A percentile compares a stretch with the other conserved stretches of the same genome.
Evolutionary conservation across 2,329 filamentous ascomycete species (phyloP).

Genomic region (Tympanopsis confertula): DNA sequence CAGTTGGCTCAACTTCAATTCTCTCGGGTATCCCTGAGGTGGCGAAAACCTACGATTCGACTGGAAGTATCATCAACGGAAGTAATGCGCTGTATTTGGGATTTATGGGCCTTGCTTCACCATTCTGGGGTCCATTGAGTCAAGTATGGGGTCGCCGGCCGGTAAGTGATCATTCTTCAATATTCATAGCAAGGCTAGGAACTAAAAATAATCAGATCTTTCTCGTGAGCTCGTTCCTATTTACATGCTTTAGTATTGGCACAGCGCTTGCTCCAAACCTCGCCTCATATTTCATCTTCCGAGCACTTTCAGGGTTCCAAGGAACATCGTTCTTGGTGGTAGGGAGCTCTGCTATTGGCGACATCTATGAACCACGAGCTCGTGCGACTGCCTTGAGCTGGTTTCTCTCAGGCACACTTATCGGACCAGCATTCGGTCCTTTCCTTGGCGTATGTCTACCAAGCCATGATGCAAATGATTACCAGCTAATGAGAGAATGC

Average conservation of each 20-base stretch:
- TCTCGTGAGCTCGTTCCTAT: constrained; percentile 32
- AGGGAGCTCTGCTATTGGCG: constrained; percentile 39
- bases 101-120: constrained; percentile 56
- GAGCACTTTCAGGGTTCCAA: constrained; percentile 45
- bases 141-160: constrained; percentile 40
- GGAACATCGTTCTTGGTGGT: constrained; percentile 44
- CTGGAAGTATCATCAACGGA: constrained; percentile 51
- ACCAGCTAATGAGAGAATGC: too few species aligned
- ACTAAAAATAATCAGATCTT: constrained; percentile 26
- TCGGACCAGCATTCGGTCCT: constrained; percentile 36
- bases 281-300: constrained; percentile 41
- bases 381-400: constrained; percentile 42
- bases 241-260: constrained; percentile 40
- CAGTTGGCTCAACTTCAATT: constrained; percentile 53
- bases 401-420: constrained; percentile 40
- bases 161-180: constrained; percentile 27
- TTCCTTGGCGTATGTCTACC: constrained; percentile 17
- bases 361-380: constrained; percentile 30
- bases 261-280: constrained; percentile 43
- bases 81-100: constrained; percentile 61
- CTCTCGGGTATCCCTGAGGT: constrained; percentile 56
- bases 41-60: constrained; percentile 43
- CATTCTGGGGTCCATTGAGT: constrained; percentile 57
- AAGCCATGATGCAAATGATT: too few species aligned
- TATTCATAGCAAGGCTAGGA: constrained; percentile 31